Conservation (phyloP, 768 basidiomycete genomes). For the Daedaleopsis sinensis region DNA sequence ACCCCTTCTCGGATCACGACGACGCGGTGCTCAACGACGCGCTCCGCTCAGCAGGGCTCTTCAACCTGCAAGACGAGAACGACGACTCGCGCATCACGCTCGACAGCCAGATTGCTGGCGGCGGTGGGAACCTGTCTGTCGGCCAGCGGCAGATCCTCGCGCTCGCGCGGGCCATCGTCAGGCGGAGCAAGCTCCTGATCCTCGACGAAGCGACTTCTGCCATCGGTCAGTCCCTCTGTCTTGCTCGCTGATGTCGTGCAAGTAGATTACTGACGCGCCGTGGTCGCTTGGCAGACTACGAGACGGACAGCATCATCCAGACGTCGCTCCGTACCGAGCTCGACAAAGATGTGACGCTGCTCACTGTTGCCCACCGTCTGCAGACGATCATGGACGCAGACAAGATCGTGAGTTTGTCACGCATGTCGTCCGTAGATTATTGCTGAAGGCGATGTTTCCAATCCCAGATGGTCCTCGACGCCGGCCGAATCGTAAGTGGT, state of each 20-base stretch:
- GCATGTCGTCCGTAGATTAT: background rate
- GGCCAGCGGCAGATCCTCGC: conserved; percentile 66
- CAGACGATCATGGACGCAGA: conserved; percentile 55
- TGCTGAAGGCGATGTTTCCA: background rate
- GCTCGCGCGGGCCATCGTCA: conserved; percentile 58
- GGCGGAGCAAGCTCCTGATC: conserved; percentile 57
- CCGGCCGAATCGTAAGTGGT: conserved; percentile 41
- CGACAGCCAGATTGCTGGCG: conserved; percentile 47
- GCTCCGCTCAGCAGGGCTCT: conserved; percentile 50
- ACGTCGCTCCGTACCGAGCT: conserved; percentile 41
- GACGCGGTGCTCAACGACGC: conserved; percentile 55
- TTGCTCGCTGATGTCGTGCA: too few species aligned
- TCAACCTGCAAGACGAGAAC: conserved; percentile 41
- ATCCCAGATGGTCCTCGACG: conserved; percentile 45
- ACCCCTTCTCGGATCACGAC: conserved; percentile 59
- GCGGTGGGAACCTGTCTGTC: conserved; percentile 50
- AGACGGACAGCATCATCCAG: conserved; percentile 49
- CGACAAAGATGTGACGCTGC: conserved; percentile 44
- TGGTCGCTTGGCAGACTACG: conserved; percentile 37
- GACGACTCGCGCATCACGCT: conserved; percentile 45
- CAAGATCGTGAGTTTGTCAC: conserved; percentile 44
- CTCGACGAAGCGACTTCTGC: conserved; percentile 59
- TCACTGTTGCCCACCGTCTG: conserved; percentile 51
- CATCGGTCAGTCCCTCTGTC: conserved; percentile 34
- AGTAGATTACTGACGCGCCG: background rate